Conservation (phyloP, 805 yeast species). For the Teunomyces stri region DNA sequence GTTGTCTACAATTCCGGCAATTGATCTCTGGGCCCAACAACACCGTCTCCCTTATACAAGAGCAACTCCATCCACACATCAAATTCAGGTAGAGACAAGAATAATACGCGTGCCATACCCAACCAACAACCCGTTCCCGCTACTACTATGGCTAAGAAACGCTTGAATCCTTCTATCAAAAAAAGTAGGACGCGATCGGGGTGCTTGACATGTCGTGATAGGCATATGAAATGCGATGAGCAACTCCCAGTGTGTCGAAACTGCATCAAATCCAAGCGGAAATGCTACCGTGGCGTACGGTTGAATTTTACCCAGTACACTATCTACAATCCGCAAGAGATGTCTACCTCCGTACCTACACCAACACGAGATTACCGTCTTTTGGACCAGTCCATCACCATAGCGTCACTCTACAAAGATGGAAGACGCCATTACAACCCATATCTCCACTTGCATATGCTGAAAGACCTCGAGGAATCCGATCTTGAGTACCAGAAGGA, state of each 20-base stretch:
- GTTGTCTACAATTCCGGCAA: slow-evolving; percentile 1
- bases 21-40: not conserved
- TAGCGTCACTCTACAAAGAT: slow-evolving; percentile 37
- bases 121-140: slow-evolving; percentile 1
- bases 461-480: slow-evolving; percentile 31
- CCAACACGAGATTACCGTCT: slow-evolving; percentile 15
- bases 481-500: slow-evolving; percentile 29
- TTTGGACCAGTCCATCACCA: slow-evolving; percentile 44
- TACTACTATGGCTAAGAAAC: slow-evolving; percentile 22
- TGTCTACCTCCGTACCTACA: not conserved
- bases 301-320: slow-evolving; percentile 45
- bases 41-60: slow-evolving; percentile 1
- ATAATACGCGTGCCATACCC: not conserved
- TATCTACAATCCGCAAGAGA: slow-evolving; percentile 21
- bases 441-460: slow-evolving; percentile 29
- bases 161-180: slow-evolving; percentile 23
- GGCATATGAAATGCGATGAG: slow-evolving; percentile 70
- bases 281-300: slow-evolving; percentile 47
- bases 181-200: slow-evolving; percentile 47
- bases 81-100: not conserved
- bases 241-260: slow-evolving; percentile 59
- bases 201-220: slow-evolving; percentile 60
- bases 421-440: slow-evolving; percentile 32
- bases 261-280: slow-evolving; percentile 48
- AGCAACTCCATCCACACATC: not conserved